Evolutionary conservation across 1,139 yeast species (phyloP), one percentile per base, ranked within the genome.

Genomic region (Kodamaea fungicola): DNA sequence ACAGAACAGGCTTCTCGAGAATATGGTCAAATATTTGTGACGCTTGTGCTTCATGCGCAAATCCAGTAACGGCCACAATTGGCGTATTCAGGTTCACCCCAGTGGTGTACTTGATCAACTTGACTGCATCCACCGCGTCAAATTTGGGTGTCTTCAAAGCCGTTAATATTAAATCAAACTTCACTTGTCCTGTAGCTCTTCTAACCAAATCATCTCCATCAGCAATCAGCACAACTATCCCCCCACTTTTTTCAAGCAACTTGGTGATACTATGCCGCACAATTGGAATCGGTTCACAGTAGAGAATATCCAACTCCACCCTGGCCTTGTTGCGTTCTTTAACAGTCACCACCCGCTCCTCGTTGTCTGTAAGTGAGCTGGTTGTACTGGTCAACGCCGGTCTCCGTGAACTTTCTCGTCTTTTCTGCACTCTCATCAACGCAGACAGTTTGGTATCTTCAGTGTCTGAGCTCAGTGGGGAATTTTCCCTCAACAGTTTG

Each of bases 261-360:
- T 74, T 76, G 34, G 80, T 76, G 30, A 83, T 74, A 8, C 86
- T 74, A 54, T 79, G 88, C 33, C 95, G 64, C 44, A 86, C 83
- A 36, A 83, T 83, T 0, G 96, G 92, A 43, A 86, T 86, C 3
- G 94, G 89, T 52, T 89, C 96, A 61, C 96, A 89, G 24, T 88
- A 71, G 34, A 90, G 64, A 3, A 88, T 80, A 56, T 87, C 94
- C 42, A 85, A 37, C 43, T 70, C 68, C 9, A 33, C 19, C 28
- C 33, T 12, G 22, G 12, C 27, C 26, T 7, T 3, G 9, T n/a
- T n/a, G 16, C 8, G 8, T 8, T 12, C 16, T 4, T 12, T 9
- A 7, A 27, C 16, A 3, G 19, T 16, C 4, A 8, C 16, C 3
- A 27, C 8, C 16, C 8, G 4, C 8, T 22, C 27, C 12, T 22